Percentiles rank a stretch among this genome's conserved stretches.
Evolutionary conservation across 2,329 filamentous ascomycete species (phyloP).

Genomic region (Thielaviopsis euricoi): DNA sequence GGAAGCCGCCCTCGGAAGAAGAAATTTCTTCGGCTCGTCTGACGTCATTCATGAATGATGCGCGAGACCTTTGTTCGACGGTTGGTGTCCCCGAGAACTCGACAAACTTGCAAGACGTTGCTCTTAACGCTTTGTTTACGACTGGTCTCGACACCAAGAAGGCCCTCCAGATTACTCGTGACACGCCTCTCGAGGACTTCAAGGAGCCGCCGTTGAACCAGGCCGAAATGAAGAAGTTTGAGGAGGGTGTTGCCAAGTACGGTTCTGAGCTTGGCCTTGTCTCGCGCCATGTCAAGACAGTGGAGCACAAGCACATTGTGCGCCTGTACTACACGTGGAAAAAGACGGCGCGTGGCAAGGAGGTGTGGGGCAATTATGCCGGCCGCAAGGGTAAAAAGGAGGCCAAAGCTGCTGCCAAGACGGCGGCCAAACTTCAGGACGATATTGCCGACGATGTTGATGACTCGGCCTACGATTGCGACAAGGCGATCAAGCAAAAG

Average conservation of each 20-base stretch:
- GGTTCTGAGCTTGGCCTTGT: slow-evolving; percentile 79
- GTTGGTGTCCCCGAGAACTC: slow-evolving; percentile 59
- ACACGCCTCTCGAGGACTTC: slow-evolving; percentile 53
- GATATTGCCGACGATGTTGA: slow-evolving; percentile 86
- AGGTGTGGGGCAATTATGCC: slow-evolving; percentile 80
- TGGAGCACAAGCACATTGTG: slow-evolving; percentile 59
- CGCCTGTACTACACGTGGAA: slow-evolving; percentile 98
- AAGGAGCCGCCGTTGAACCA: slow-evolving; percentile 70
- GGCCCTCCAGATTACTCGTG: slow-evolving; percentile 53
- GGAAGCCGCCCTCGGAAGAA: slow-evolving; percentile 53
- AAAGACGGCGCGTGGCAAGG: slow-evolving; percentile 68
- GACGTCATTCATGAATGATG: slow-evolving; percentile 59
- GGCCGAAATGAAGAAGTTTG: slow-evolving; percentile 74
- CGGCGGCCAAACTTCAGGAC: slow-evolving; percentile 63
- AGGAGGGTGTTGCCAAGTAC: slow-evolving; percentile 77
- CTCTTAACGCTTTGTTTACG: slow-evolving; percentile 54
- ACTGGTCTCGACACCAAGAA: slow-evolving; percentile 54
- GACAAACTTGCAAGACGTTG: slow-evolving; percentile 79
- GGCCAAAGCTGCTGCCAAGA: slow-evolving; percentile 54
- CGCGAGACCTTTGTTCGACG: slow-evolving; percentile 44
- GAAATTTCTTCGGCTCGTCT: slow-evolving; percentile 40
- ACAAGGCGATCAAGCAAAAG: slow-evolving; percentile 66
- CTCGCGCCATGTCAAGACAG: slow-evolving; percentile 69
- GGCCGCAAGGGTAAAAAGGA: slow-evolving; percentile 85
- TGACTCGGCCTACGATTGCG: slow-evolving; percentile 87